These are phyloP conservation scores for Trichomonascus vanleenenianus DNA, from an alignment of 805 yeast species.

Conservation along the genomic window DNA sequence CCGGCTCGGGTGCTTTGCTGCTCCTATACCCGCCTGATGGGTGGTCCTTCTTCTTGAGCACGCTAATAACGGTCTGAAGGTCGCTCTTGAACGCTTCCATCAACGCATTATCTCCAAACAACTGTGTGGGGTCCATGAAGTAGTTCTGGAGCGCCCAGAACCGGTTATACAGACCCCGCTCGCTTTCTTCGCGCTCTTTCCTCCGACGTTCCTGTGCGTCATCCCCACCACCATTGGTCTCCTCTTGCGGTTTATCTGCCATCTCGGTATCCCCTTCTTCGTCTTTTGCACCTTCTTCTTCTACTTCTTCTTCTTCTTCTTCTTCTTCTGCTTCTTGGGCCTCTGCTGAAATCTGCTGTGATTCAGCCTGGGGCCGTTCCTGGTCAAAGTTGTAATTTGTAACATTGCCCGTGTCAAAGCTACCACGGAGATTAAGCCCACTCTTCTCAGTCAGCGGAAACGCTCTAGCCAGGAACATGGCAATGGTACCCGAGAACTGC, in stretches of 20 bases:
- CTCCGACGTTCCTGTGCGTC: neutral
- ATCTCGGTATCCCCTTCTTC: conserved; percentile 7
- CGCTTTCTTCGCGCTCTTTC: conserved; percentile 6
- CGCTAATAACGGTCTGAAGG: conserved; percentile 14
- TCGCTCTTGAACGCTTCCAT: conserved; percentile 12
- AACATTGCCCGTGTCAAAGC: conserved; percentile 27
- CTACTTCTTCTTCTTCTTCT: conserved; percentile 1
- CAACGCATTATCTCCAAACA: conserved; percentile 7
- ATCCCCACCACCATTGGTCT: neutral
- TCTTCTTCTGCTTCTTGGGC: neutral
- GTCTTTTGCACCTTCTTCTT: conserved; percentile 1
- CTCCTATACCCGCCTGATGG: neutral
- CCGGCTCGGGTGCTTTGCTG: neutral
- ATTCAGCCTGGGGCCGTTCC: conserved; percentile 11
- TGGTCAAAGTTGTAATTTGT: conserved; percentile 15
- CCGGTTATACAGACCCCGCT: conserved; percentile 12
- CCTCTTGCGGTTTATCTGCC: conserved; percentile 1
- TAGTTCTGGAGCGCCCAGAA: conserved; percentile 28
- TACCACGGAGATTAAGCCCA: conserved; percentile 31
- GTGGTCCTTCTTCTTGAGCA: conserved; percentile 10
- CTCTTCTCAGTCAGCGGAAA: conserved; percentile 30
- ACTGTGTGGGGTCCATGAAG: conserved; percentile 22
- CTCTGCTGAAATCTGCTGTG: too few relatives aligned
- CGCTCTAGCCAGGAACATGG: conserved; percentile 28
- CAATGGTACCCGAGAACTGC: conserved; percentile 28